A percentile compares a stretch with the other conserved stretches of the same genome.
phyloP scores from a whole-genome alignment of 768 basidiomycete genomes.

The Cystofilobasidium bisporidii region DNA sequence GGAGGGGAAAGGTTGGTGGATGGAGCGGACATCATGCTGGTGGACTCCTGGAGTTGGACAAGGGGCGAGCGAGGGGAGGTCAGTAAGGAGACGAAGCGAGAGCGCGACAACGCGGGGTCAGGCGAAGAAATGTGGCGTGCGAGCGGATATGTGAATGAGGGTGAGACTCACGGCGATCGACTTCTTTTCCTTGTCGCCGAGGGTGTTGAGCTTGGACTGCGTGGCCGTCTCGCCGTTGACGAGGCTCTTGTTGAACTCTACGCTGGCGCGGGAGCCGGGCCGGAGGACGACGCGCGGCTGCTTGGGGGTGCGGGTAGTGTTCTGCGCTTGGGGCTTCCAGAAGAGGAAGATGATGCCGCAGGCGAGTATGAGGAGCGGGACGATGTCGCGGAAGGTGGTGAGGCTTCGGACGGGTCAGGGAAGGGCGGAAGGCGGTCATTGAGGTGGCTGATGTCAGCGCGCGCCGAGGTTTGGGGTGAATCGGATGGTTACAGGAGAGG shows the following conservation, averaged over 20 bases:
- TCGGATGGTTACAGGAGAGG: background rate
- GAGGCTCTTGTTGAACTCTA: conserved; percentile 12
- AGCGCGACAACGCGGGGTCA: background rate
- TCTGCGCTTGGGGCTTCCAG: background rate
- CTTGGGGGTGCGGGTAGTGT: background rate
- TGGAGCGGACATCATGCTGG: conserved; percentile 29
- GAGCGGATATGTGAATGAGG: background rate
- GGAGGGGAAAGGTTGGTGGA: conserved; percentile 44
- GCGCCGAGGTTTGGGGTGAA: background rate
- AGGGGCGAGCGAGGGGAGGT: background rate
- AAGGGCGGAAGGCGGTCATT: background rate
- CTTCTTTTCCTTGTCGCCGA: background rate
- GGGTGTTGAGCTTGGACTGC: conserved; percentile 7
- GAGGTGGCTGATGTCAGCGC: too few relatives aligned
- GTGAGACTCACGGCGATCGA: conserved; percentile 23
- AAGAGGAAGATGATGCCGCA: conserved; percentile 5
- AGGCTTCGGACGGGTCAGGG: background rate
- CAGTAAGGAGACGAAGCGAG: too few relatives aligned
- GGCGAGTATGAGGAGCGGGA: background rate
- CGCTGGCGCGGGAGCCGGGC: conserved; percentile 19
- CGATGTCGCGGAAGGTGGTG: background rate
- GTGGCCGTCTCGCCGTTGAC: background rate
- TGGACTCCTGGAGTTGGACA: conserved; percentile 5
- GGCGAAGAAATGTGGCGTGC: background rate
- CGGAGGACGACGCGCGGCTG: conserved; percentile 20